phyloP scores from a whole-genome alignment of 495 filamentous ascomycete species.

The Jackrogersella multiformis region DNA sequence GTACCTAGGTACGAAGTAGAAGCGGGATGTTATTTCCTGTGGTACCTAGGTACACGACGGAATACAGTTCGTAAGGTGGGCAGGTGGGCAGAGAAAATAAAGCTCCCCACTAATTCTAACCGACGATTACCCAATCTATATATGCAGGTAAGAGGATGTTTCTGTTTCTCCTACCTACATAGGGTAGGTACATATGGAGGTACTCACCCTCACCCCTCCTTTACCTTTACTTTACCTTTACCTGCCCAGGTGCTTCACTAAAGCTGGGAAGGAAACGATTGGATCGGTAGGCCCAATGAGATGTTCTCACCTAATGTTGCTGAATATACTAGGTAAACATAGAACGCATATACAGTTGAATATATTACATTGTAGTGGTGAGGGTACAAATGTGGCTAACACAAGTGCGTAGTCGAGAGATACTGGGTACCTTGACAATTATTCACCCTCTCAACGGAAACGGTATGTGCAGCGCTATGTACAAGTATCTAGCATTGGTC shows the following conservation, averaged over 20 bases:
- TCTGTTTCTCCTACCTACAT: background rate
- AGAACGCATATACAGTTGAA: background rate
- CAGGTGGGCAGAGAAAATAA: constrained; percentile 1
- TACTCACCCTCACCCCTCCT: too few species aligned
- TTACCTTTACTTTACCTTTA: too few species aligned
- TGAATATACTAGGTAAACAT: background rate
- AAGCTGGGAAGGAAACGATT: too few species aligned
- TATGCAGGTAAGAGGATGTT: constrained; percentile 5
- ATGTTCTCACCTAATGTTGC: too few species aligned
- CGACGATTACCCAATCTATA: constrained; percentile 12
- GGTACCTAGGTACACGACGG: too few species aligned
- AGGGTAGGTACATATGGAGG: background rate
- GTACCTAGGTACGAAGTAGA: background rate
- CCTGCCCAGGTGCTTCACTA: too few species aligned
- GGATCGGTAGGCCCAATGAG: too few species aligned
- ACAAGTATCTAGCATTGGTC: background rate
- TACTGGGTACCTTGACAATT: too few species aligned
- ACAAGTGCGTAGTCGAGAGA: too few species aligned
- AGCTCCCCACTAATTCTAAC: constrained; percentile 14
- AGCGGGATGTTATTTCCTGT: constrained; percentile 28
- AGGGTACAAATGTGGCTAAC: background rate
- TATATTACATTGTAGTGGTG: constrained; percentile 23
- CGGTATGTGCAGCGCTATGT: background rate
- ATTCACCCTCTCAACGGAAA: too few species aligned
- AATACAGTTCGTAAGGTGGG: too few species aligned